Evolutionary conservation across 805 yeast genomes (phyloP).

Genomic region (Pichia membranifaciens): DNA sequence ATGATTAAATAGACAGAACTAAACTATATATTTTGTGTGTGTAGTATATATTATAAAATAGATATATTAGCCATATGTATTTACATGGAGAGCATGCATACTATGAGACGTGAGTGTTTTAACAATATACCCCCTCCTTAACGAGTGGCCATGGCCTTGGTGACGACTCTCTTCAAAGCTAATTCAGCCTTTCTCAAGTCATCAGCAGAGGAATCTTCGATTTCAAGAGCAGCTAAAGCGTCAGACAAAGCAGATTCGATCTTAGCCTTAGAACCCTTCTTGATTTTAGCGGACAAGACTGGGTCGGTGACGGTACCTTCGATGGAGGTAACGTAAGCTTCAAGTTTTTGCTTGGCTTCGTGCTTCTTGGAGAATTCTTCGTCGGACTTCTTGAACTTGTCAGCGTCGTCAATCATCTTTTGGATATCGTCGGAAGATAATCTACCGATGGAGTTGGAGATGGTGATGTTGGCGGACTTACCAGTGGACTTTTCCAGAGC

Average conservation of each 20-base stretch:
- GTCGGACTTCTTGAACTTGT: conserved; percentile 97
- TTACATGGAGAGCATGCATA: too few relatives aligned
- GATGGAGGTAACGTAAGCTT: conserved; percentile 93
- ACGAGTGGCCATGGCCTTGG: conserved; percentile 99
- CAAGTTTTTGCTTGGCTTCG: conserved; percentile 98
- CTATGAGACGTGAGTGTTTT: too few relatives aligned
- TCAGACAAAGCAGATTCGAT: conserved; percentile 97
- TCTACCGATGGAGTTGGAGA: conserved; percentile 99
- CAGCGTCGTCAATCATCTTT: conserved; percentile 98
- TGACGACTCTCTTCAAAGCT: conserved; percentile 97
- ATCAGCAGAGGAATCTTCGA: conserved; percentile 94
- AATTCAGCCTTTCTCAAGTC: conserved; percentile 99
- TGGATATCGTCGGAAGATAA: conserved; percentile 94
- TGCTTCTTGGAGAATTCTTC: conserved; percentile 99
- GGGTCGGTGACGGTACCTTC: conserved; percentile 98
- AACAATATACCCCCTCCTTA: conserved; percentile 34
- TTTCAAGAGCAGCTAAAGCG: conserved; percentile 95
- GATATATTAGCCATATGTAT: background rate
- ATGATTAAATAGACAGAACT: conserved; percentile 4
- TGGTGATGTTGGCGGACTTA: conserved; percentile 95
- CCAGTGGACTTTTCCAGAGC: conserved; percentile 99
- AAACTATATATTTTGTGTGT: conserved; percentile 6
- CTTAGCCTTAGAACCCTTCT: conserved; percentile 96
- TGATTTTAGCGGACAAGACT: conserved; percentile 92
- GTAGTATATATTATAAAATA: background rate